Conservation (phyloP, 2,329 filamentous ascomycete species). For the Tolypocladium nubicola region DNA sequence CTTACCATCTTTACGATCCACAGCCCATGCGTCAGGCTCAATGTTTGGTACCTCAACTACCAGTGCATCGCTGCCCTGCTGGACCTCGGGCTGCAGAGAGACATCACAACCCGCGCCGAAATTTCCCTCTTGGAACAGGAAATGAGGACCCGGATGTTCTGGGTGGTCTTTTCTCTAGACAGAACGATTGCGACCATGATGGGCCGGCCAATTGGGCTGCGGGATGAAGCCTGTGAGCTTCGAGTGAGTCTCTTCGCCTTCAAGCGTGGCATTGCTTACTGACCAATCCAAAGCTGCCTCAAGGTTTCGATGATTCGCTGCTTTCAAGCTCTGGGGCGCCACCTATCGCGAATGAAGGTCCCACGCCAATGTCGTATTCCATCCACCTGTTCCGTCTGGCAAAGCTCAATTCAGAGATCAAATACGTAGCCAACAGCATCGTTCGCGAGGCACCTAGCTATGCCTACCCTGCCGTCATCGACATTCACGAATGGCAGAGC, state of each 20-base stretch:
- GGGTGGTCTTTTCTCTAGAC: conserved; percentile 42
- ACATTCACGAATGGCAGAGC: conserved; percentile 35
- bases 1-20: conserved; percentile 39
- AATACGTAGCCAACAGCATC: conserved; percentile 44
- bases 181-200: conserved; percentile 43
- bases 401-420: conserved; percentile 45
- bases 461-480: conserved; percentile 33
- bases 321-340: neutral
- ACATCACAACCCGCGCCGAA: conserved; percentile 29
- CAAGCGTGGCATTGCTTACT: neutral
- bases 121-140: conserved; percentile 39
- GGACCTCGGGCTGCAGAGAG: conserved; percentile 40
- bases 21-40: conserved; percentile 35
- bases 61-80: conserved; percentile 40
- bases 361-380: conserved; percentile 24
- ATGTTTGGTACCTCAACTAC: conserved; percentile 45
- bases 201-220: conserved; percentile 42
- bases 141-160: conserved; percentile 44
- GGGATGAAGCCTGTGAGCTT: conserved; percentile 44
- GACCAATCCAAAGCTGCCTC: conserved; percentile 5
- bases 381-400: conserved; percentile 38
- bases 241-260: conserved; percentile 20
- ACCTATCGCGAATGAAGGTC: neutral
- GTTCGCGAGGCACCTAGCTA: conserved; percentile 34
- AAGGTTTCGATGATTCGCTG: conserved; percentile 1